Base-by-base conservation (phyloP, 106 monocot genomes). In the Dendrobium nobile region DNA sequence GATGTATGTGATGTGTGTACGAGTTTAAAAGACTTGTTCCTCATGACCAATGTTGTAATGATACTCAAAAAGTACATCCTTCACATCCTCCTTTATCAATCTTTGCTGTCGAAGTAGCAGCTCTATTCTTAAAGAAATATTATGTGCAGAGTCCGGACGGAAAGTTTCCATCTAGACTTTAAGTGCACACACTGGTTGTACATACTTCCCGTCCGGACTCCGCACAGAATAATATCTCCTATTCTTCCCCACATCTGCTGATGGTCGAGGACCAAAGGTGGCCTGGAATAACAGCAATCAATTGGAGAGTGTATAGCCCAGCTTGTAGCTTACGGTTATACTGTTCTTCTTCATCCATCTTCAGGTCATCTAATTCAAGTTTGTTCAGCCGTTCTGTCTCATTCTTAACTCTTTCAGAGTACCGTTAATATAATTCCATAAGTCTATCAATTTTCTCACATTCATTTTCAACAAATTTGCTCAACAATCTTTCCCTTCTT, bases 381-480 rank as follows among this genome's bases (percentile, higher is more conserved):
- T 64, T 84, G 77, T 90, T 87, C 65, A 95, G 41, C 31, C 89
- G 81, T 83, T 93, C 91, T 67, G 87, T 72, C 84, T 98, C 98
- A 72, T 84, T 80, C 72, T 93, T 93, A 40, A 95, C 89, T 84
- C 89, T 87, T 45, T 98, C 83, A 33, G 95, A 82, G 84, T 98
- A 98, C 98, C 98, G 88, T 83, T 88, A 82, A 79, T 91, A 93
- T 4, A 98, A 78, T 87, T 98, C 98, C 98, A 98, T 93, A 61
- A 98, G 91, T 13, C 98, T 83, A 78, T 98, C 98, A 61, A 98
- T 91, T 78, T 98, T 98, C 82, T 98, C 98, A 85, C 90, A 98
- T 84, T 98, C 98, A 84, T 88, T 93, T 87, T 98, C 98, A 41
- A 98, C 94, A 88, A 98, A 98, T 81, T 98, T 98, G 82, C 92